phyloP scores from a whole-genome alignment of 1,139 yeast species.

The Waltiozyma sp. region DNA sequence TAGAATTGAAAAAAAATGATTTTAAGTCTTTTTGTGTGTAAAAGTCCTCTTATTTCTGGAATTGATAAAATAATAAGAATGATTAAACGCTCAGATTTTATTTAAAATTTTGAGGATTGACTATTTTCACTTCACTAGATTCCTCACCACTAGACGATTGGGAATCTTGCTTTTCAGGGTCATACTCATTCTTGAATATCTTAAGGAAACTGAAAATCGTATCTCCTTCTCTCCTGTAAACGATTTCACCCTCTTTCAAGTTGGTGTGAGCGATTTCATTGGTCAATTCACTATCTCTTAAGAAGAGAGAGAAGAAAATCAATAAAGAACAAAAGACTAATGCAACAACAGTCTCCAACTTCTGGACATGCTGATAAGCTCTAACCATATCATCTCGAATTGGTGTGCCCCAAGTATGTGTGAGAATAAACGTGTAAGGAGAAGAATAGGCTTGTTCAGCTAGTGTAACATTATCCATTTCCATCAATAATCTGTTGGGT shows the following conservation, averaged over 20 bases:
- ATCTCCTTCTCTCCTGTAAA: conserved; percentile 28
- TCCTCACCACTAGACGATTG: not conserved
- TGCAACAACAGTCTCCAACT: conserved; percentile 45
- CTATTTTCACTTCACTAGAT: not conserved
- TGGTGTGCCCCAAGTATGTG: conserved; percentile 49
- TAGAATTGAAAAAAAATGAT: no score
- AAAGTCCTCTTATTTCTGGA: no score
- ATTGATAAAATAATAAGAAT: no score
- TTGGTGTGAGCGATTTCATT: conserved; percentile 20
- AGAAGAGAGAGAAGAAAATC: conserved; percentile 34
- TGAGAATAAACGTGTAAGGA: conserved; percentile 37
- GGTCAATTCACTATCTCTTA: conserved; percentile 43
- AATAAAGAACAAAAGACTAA: conserved; percentile 45
- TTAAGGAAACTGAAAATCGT: conserved; percentile 21
- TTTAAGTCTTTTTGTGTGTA: no score
- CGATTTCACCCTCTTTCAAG: conserved; percentile 28
- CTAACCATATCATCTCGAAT: conserved; percentile 44
- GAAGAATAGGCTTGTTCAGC: conserved; percentile 40
- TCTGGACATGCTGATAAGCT: conserved; percentile 52
- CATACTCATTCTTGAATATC: not conserved
- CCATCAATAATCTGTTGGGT: conserved; percentile 9
- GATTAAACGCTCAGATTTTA: no score
- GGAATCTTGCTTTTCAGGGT: not conserved
- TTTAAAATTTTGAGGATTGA: no score
- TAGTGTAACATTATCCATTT: conserved; percentile 21